These are phyloP conservation scores for Helminthosporium solani DNA, from an alignment of 2,329 filamentous ascomycete species.

Conservation along the genomic window DNA sequence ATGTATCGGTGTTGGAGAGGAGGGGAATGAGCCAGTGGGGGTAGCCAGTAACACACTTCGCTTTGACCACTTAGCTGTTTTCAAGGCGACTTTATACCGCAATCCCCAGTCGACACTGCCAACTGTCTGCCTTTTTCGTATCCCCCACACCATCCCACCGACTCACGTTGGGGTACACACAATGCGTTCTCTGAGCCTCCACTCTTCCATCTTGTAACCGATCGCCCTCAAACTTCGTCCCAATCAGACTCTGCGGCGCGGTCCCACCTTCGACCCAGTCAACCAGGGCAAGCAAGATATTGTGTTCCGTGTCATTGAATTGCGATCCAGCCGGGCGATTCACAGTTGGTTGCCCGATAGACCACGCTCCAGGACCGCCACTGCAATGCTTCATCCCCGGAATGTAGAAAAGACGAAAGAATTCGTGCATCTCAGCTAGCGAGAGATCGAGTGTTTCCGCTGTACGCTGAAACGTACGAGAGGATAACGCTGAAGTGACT, in stretches of 20 bases:
- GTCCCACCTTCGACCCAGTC: slow-evolving; percentile 42
- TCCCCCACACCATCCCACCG: slow-evolving; percentile 1
- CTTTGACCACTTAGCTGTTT: too few relatives aligned
- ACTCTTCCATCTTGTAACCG: background rate
- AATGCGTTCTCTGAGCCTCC: slow-evolving; percentile 10
- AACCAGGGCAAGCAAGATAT: slow-evolving; percentile 46
- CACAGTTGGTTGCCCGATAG: slow-evolving; percentile 11
- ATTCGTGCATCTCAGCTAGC: slow-evolving; percentile 27
- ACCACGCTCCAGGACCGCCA: slow-evolving; percentile 21
- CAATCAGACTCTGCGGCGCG: slow-evolving; percentile 33
- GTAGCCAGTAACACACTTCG: too few relatives aligned
- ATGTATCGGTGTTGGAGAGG: background rate
- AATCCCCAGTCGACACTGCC: background rate
- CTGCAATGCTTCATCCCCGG: slow-evolving; percentile 35
- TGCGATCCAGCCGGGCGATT: slow-evolving; percentile 11
- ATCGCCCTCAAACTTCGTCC: slow-evolving; percentile 10
- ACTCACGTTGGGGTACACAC: slow-evolving; percentile 15
- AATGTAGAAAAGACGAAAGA: slow-evolving; percentile 16
- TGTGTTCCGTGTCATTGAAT: slow-evolving; percentile 34
- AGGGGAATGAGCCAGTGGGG: too few relatives aligned
- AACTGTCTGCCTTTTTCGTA: slow-evolving; percentile 1
- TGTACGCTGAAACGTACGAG: slow-evolving; percentile 52
- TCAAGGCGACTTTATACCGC: background rate
- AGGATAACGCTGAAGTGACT: slow-evolving; percentile 47
- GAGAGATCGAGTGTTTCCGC: slow-evolving; percentile 14